Percentiles rank a stretch among this genome's conserved stretches.
phyloP scores from a whole-genome alignment of 768 basidiomycete genomes.

The Boletus sp. region DNA sequence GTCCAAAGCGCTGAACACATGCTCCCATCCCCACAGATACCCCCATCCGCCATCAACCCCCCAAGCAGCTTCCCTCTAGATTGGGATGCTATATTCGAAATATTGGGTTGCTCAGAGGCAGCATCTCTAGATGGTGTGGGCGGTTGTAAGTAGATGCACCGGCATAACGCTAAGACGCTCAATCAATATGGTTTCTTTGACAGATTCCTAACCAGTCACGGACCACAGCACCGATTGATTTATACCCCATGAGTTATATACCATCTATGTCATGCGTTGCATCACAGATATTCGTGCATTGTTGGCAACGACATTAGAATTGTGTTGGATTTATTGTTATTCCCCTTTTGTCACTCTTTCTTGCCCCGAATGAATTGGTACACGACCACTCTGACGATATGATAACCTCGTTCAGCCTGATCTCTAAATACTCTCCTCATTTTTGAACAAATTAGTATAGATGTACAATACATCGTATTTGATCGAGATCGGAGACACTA shows the following conservation, averaged over 20 bases:
- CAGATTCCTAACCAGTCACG: constrained; percentile 4
- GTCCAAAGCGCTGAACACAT: not conserved
- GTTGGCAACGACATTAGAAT: constrained; percentile 6
- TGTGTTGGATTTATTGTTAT: not conserved
- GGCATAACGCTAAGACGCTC: not conserved
- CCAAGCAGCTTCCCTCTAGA: constrained; percentile 25
- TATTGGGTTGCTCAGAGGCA: constrained; percentile 17
- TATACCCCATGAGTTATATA: constrained; percentile 5
- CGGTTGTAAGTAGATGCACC: constrained; percentile 13
- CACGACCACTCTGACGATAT: not conserved
- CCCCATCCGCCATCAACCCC: constrained; percentile 6
- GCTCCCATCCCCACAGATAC: not conserved
- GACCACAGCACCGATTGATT: not conserved
- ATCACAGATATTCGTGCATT: constrained; percentile 1
- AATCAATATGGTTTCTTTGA: not conserved
- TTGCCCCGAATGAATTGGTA: not conserved
- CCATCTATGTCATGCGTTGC: not conserved
- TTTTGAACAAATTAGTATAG: no score
- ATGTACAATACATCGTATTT: constrained; percentile 1
- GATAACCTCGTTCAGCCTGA: not conserved
- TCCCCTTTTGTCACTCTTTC: not conserved
- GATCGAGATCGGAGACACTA: not conserved
- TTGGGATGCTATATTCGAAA: constrained; percentile 34
- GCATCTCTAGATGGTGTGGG: not conserved
- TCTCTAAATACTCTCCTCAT: not conserved